Evolutionary conservation across 768 basidiomycete species (phyloP).

Genomic region (Gyrodon lividus): DNA sequence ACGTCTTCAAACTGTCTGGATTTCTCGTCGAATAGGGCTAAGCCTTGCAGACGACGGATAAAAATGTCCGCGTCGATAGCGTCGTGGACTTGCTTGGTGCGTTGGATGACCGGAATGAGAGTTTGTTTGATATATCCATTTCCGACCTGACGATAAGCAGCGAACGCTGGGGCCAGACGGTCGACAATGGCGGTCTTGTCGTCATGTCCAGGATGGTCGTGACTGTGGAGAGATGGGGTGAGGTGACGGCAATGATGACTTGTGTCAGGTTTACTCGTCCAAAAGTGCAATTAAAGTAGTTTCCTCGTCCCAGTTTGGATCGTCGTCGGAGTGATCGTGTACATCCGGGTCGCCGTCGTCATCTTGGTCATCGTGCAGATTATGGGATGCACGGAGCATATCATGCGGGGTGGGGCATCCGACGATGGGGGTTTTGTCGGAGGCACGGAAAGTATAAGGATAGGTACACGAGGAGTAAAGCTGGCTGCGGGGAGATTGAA

Average conservation of each 20-base stretch:
- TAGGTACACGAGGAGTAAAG: neutral
- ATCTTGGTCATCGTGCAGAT: constrained; percentile 1
- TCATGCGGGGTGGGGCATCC: neutral
- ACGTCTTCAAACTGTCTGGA: constrained; percentile 52
- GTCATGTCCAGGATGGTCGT: constrained; percentile 37
- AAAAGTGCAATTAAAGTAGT: constrained; percentile 27
- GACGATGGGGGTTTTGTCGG: neutral
- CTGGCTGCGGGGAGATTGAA: neutral
- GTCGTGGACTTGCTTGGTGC: constrained; percentile 37
- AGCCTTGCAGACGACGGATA: constrained; percentile 35
- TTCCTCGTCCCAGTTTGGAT: constrained; percentile 27
- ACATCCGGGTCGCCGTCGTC: neutral
- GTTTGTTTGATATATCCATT: constrained; percentile 34
- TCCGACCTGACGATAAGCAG: constrained; percentile 27
- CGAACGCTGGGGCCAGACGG: constrained; percentile 41
- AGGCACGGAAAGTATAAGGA: neutral
- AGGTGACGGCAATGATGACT: neutral
- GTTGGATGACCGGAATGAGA: constrained; percentile 35
- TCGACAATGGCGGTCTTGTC: constrained; percentile 48
- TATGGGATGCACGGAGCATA: neutral
- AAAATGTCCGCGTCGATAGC: constrained; percentile 34
- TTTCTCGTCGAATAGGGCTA: constrained; percentile 53
- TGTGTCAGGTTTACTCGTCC: constrained; percentile 19
- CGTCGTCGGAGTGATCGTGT: constrained; percentile 5
- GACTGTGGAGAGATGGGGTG: constrained; percentile 24